phyloP scores from a whole-genome alignment of 2,329 filamentous ascomycete species.

The Cladosporium halotolerans region DNA sequence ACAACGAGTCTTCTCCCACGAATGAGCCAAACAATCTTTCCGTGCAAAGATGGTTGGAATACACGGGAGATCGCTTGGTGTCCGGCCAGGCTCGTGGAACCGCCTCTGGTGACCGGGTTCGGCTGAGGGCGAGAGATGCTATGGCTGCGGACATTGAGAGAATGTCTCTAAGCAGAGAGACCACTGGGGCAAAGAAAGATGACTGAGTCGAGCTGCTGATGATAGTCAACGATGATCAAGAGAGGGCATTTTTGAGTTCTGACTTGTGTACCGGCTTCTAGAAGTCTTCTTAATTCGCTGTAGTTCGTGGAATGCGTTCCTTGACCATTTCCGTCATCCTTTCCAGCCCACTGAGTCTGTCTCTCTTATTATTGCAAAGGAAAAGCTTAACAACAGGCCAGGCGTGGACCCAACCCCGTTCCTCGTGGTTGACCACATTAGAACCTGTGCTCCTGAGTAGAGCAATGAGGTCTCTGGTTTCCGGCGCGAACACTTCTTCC shows the following conservation, averaged over 20 bases:
- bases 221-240: neutral
- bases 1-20: neutral
- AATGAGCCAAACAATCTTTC: neutral
- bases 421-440: constrained; percentile 52
- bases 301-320: constrained; percentile 17
- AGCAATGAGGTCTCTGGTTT: constrained; percentile 56
- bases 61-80: neutral
- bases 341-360: constrained; percentile 43
- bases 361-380: constrained; percentile 42
- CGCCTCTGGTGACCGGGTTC: neutral
- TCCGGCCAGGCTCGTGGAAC: neutral
- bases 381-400: constrained; percentile 70
- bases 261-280: neutral
- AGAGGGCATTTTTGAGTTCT: neutral
- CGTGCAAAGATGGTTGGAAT: neutral
- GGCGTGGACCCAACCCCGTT: constrained; percentile 66
- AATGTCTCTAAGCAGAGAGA: neutral
- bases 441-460: constrained; percentile 50
- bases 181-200: neutral
- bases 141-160: neutral
- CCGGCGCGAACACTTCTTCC: constrained; percentile 70
- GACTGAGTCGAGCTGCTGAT: neutral
- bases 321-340: constrained; percentile 37
- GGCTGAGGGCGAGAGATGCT: neutral
- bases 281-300: neutral